A percentile compares a stretch with the other conserved stretches of the same genome.
Conservation (phyloP, 164 flowering plant species). For the Kingdonia uniflora region DNA sequence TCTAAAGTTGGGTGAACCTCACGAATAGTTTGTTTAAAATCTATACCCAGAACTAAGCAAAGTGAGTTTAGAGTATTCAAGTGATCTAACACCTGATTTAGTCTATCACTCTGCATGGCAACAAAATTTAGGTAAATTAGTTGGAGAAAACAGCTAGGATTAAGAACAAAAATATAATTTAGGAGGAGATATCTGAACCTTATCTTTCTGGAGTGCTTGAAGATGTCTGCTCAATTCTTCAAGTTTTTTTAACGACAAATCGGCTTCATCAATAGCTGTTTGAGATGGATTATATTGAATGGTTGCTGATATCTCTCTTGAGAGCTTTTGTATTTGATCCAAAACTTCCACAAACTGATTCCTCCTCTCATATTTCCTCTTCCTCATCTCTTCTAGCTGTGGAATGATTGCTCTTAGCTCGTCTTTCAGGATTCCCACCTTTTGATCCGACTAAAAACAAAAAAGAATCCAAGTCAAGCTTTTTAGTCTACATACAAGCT, state of each 20-base stretch:
- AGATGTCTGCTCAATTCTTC: slow-evolving; percentile 73
- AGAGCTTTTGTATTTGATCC: slow-evolving; percentile 43
- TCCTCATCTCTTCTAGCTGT: slow-evolving; percentile 77
- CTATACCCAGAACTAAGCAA: slow-evolving; percentile 68
- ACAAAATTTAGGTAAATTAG: slow-evolving; percentile 1
- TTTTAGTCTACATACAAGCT: background rate
- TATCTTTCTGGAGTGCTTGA: slow-evolving; percentile 71
- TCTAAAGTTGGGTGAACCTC: slow-evolving; percentile 49
- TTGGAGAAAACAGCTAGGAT: background rate
- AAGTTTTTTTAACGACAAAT: slow-evolving; percentile 68
- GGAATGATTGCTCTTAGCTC: slow-evolving; percentile 62
- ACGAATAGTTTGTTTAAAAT: slow-evolving; percentile 35
- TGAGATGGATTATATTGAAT: slow-evolving; percentile 16
- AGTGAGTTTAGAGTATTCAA: slow-evolving; percentile 36
- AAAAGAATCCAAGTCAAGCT: background rate
- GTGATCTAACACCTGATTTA: slow-evolving; percentile 45
- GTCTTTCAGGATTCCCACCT: slow-evolving; percentile 56
- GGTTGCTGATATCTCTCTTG: slow-evolving; percentile 39
- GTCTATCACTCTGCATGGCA: slow-evolving; percentile 43
- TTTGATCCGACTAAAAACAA: slow-evolving; percentile 54
- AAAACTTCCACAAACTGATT: slow-evolving; percentile 61
- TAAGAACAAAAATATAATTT: background rate
- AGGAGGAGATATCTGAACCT: slow-evolving; percentile 32
- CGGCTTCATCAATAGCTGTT: slow-evolving; percentile 55
- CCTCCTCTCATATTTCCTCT: slow-evolving; percentile 61